A percentile compares a stretch with the other conserved stretches of the same genome.
Conservation (phyloP, 768 basidiomycete genomes). For the Tremella mesenterica region DNA sequence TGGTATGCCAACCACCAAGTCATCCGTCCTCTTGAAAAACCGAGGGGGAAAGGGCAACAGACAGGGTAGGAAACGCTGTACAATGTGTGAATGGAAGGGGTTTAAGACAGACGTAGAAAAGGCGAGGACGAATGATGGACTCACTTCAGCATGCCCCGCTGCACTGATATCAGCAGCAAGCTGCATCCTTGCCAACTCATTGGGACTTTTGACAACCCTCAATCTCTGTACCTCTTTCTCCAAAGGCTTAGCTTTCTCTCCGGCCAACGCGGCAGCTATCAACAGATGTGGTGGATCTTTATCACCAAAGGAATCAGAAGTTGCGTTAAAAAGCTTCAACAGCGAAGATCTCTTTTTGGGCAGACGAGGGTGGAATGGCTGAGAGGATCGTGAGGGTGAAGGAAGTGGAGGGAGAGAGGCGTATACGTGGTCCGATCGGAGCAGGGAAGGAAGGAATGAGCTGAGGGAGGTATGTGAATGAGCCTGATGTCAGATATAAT, state of each 20-base stretch:
- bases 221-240: constrained; percentile 62
- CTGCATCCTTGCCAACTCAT: constrained; percentile 72
- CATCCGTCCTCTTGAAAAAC: no score
- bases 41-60: no score
- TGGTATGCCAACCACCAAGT: no score
- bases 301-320: constrained; percentile 35
- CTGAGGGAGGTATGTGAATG: constrained; percentile 30
- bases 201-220: constrained; percentile 67
- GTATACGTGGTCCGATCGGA: constrained; percentile 48
- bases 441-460: constrained; percentile 54
- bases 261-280: constrained; percentile 46
- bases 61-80: no score
- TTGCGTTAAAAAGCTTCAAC: constrained; percentile 47
- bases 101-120: background rate
- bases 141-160: constrained; percentile 71
- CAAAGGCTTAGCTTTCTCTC: constrained; percentile 51
- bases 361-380: constrained; percentile 41
- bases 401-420: constrained; percentile 46
- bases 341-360: constrained; percentile 53
- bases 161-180: constrained; percentile 79
- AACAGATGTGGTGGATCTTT: constrained; percentile 39
- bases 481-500: constrained; percentile 47
- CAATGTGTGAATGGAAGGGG: no score
- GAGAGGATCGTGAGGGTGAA: constrained; percentile 33
- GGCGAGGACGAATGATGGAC: background rate